Percentiles rank a stretch among this genome's conserved stretches.
These are phyloP conservation scores for Penicillium dipodomyicola DNA, from an alignment of 495 filamentous ascomycete genomes.

Conservation along the genomic window DNA sequence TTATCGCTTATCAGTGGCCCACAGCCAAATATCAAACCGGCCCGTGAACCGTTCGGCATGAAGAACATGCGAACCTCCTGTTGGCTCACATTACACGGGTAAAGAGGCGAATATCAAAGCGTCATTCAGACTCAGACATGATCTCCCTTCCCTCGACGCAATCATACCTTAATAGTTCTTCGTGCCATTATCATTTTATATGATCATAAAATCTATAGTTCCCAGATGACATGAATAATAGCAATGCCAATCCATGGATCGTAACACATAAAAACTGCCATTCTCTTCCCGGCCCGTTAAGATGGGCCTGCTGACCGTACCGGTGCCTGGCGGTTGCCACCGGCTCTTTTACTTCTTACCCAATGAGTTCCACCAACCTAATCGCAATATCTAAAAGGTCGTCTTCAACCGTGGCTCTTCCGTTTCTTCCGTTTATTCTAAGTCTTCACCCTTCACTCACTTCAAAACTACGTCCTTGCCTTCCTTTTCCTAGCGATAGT, in stretches of 20 bases:
- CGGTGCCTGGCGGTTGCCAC: conserved; percentile 29
- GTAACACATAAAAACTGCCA: not conserved
- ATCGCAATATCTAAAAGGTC: conserved; percentile 13
- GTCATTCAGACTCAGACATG: not conserved
- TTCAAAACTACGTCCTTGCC: not conserved
- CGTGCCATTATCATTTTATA: not conserved
- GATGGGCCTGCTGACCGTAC: conserved; percentile 19
- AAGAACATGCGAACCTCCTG: not conserved
- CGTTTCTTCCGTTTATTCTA: not conserved
- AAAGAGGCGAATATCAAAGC: not conserved
- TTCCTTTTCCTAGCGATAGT: not conserved
- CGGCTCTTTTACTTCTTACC: conserved; percentile 13
- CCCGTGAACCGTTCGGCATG: conserved; percentile 13
- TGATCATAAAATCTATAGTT: not conserved
- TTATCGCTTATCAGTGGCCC: conserved; percentile 17
- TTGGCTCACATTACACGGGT: not conserved
- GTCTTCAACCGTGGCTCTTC: conserved; percentile 16
- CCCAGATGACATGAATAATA: not conserved
- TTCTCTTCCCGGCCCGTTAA: conserved; percentile 1
- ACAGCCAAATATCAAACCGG: conserved; percentile 16
- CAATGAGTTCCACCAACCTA: conserved; percentile 10
- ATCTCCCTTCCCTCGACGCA: not conserved
- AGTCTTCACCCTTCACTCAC: not conserved
- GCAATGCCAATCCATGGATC: not conserved
- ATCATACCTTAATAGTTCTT: not conserved